Base-by-base conservation (phyloP, 169 alveolate genomes). In the Cyclospora cayetanensis region DNA sequence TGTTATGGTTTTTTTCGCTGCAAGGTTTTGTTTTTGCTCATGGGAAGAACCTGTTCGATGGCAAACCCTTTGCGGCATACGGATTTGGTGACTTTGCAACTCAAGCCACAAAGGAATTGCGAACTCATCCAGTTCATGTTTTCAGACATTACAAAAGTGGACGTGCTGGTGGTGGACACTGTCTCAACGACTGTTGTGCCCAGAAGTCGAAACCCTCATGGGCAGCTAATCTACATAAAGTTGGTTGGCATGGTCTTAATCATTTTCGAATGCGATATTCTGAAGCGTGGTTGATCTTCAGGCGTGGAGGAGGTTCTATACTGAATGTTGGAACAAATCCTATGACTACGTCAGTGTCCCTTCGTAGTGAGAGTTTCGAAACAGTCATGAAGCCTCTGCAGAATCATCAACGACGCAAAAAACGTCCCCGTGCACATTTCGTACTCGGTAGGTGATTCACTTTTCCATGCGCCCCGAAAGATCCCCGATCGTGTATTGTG, bases 341-440 rank as follows among this genome's bases (percentile, higher is more conserved):
- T n/a, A 37, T 20, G 84, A 72, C 84, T 0, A 72, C 84, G 84
- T 72, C 37, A 43, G 84, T 29, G 31, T 66, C 12, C 9, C 25
- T 9, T n/a, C 7, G 12, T 7, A 0, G 7, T 66, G 12, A 18
- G n/a, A n/a, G n/a, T n/a, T n/a, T n/a, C n/a, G n/a, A n/a, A n/a
- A n/a, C n/a, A n/a, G n/a, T n/a, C n/a, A n/a, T n/a, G n/a, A n/a
- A n/a, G n/a, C n/a, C 20, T 20, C 35, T 41, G 22, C 84, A 72
- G 84, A 39, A 37, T 72, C 7, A 72, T 72, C 2, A 72, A 72
- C 63, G 84, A 72, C 84, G 53, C 84, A 4, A 72, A 72, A 42
- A 60, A 41, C 2, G 29, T 41, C 2, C 84, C 84, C 2, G 84
- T 72, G 60, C 84, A 39, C 37, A 39, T 72, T 18, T 35, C 84